phyloP scores from a whole-genome alignment of 148 eudicot species.

The Silene latifolia region DNA sequence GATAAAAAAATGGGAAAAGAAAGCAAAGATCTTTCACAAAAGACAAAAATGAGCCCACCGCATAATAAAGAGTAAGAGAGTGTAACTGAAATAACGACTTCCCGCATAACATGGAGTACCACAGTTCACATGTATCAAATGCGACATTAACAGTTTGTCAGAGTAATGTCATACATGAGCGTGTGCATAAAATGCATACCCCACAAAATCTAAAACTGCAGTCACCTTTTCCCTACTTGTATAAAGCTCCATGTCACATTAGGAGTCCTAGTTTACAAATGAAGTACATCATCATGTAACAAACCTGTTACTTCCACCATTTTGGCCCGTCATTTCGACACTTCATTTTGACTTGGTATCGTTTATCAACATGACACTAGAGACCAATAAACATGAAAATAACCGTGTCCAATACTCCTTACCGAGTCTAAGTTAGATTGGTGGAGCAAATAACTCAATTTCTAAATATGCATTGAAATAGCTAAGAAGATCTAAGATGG shows the following conservation, averaged over 20 bases:
- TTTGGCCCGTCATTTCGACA: no score
- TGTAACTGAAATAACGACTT: constrained; percentile 2
- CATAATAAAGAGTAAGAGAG: not conserved
- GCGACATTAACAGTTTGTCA: not conserved
- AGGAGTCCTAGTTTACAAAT: no score
- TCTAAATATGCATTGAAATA: constrained; percentile 21
- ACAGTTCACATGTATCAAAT: no score
- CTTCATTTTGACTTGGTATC: no score
- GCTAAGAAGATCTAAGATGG: constrained; percentile 10
- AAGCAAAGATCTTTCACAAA: not conserved
- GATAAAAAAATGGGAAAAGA: not conserved
- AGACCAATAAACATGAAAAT: no score
- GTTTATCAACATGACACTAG: no score
- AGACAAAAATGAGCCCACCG: not conserved
- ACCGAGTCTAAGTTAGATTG: not conserved
- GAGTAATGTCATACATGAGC: not conserved
- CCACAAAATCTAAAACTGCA: constrained; percentile 7
- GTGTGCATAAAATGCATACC: not conserved
- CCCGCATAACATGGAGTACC: not conserved
- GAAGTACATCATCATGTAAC: no score
- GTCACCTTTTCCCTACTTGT: no score
- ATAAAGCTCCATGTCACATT: no score
- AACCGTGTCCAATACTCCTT: no score
- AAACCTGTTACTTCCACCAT: no score
- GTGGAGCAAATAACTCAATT: not conserved